phyloP scores from a whole-genome alignment of 306 rosid species.

The Prosopis cineraria region DNA sequence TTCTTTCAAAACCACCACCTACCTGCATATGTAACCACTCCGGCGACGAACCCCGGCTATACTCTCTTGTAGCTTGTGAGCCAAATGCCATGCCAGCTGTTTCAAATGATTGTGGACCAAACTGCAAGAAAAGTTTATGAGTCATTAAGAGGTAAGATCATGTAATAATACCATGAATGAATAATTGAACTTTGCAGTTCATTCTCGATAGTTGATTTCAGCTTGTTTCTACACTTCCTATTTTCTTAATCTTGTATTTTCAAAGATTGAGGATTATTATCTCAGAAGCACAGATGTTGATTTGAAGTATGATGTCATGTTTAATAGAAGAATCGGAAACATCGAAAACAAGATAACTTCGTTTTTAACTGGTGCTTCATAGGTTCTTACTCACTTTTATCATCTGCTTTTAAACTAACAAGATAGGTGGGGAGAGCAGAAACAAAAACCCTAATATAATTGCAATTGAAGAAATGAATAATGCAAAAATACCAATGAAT shows the following conservation, averaged over 20 bases:
- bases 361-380: neutral
- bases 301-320: neutral
- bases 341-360: neutral
- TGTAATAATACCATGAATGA: slow-evolving; percentile 30
- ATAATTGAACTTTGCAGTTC: slow-evolving; percentile 3
- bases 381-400: slow-evolving; percentile 3
- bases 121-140: slow-evolving; percentile 54
- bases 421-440: neutral
- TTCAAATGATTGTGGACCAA: slow-evolving; percentile 74
- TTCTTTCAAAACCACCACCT: slow-evolving; percentile 83
- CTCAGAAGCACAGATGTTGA: neutral
- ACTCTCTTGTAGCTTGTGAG: slow-evolving; percentile 76
- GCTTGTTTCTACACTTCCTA: neutral
- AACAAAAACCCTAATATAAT: neutral
- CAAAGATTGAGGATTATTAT: neutral
- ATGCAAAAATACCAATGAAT: neutral
- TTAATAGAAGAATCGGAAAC: neutral
- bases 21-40: slow-evolving; percentile 98
- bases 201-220: slow-evolving; percentile 20
- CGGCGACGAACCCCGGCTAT: slow-evolving; percentile 74
- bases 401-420: neutral
- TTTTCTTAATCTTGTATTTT: slow-evolving; percentile 3
- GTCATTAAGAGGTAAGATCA: slow-evolving; percentile 28
- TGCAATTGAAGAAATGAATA: neutral
- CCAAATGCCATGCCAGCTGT: slow-evolving; percentile 58